Percentiles rank a stretch among this genome's conserved stretches.
Evolutionary conservation across 805 yeast species (phyloP).

Genomic region (Candida ulmi): DNA sequence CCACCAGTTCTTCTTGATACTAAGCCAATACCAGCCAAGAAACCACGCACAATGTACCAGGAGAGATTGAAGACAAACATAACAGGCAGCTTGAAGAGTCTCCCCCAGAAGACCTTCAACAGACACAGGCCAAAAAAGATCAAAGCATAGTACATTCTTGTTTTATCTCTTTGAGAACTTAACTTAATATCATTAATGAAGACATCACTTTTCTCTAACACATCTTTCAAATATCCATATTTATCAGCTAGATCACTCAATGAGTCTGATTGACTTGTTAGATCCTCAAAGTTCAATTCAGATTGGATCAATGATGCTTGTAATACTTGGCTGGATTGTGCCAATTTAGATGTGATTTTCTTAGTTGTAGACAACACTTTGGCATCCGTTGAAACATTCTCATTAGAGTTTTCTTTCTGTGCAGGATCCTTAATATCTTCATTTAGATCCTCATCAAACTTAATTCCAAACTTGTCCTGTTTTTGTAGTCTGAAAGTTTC

Average conservation of each 20-base stretch:
- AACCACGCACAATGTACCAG: constrained; percentile 7
- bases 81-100: constrained; percentile 18
- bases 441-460: background rate
- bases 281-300: constrained; percentile 20
- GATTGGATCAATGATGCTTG: constrained; percentile 22
- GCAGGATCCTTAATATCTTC: background rate
- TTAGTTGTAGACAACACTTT: constrained; percentile 21
- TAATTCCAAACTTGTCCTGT: constrained; percentile 3
- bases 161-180: constrained; percentile 18
- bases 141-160: constrained; percentile 17
- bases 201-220: constrained; percentile 18
- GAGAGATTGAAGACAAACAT: constrained; percentile 8
- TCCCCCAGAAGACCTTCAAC: constrained; percentile 16
- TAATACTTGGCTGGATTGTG: constrained; percentile 19
- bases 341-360: constrained; percentile 20
- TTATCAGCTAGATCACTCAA: constrained; percentile 13
- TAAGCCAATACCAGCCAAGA: constrained; percentile 10
- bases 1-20: constrained; percentile 3
- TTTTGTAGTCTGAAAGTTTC: constrained; percentile 7
- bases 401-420: background rate
- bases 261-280: constrained; percentile 19
- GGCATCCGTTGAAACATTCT: constrained; percentile 12
- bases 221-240: constrained; percentile 14
- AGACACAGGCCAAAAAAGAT: constrained; percentile 17
- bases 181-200: constrained; percentile 21